These are phyloP conservation scores for Plasmodiophora brassicae DNA, from an alignment of 208 protist species.

Conservation along the genomic window DNA sequence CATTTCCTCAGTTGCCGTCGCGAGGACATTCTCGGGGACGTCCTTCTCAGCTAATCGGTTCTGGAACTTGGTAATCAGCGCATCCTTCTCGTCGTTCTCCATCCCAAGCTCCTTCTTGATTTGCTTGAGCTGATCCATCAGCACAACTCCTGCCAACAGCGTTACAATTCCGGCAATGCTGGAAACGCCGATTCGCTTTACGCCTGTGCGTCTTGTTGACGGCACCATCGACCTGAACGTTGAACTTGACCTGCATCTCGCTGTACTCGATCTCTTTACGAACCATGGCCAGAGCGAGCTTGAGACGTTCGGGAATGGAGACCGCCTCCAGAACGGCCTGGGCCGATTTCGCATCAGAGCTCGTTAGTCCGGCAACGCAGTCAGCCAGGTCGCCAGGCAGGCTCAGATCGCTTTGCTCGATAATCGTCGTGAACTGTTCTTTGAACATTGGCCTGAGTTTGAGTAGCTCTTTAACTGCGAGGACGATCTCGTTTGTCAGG, in stretches of 20 bases:
- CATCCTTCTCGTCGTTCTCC: conserved; percentile 70
- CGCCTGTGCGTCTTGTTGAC: neutral
- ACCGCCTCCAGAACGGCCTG: neutral
- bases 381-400: neutral
- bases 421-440: neutral
- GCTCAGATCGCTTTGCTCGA: neutral
- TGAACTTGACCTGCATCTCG: neutral
- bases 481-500: neutral
- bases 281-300: neutral
- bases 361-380: neutral
- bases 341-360: neutral
- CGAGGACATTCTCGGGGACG: conserved; percentile 35
- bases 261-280: neutral
- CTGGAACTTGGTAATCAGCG: conserved; percentile 61
- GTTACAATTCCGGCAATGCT: too few relatives aligned
- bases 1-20: conserved; percentile 53
- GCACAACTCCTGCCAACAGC: too few relatives aligned
- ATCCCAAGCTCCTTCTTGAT: conserved; percentile 55
- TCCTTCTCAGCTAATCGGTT: conserved; percentile 46
- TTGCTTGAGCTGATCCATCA: conserved; percentile 46
- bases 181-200: too few relatives aligned
- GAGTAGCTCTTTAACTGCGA: neutral
- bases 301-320: neutral
- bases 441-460: neutral
- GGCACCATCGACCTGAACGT: neutral